Evolutionary conservation across 1,139 yeast species (phyloP), one percentile per base, ranked within the genome.

Genomic region (Blastobotrys indianensis): DNA sequence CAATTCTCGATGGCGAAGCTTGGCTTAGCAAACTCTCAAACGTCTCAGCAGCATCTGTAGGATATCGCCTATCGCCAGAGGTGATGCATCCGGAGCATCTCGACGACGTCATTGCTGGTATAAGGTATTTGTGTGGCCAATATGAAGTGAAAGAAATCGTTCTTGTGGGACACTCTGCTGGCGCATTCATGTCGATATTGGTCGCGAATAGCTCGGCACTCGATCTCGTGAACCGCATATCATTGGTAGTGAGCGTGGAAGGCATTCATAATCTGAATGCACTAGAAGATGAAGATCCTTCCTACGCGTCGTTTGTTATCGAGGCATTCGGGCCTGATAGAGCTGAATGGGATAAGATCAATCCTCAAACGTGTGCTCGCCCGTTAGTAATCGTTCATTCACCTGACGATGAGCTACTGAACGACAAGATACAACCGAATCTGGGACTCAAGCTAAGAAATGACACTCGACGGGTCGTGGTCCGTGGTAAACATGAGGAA

Each of bases 91-190:
- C 95, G 0, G 57, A 51, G 0, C 94, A 85, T 61, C 51, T 82
- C 10, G 45, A 68, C 0, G 95, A 86, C 54, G 77, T 82, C 2
- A 44, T 70, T 1, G 47, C 41, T 0, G 85, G 79, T 0, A 54
- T 85, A 9, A 47, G 57, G 9, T 52, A 56, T n/a, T 52, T 73
- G 4, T 40, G 48, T 13, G 32, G 49, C 9, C 50, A 56, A 16
- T 57, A 57, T 42, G 46, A 50, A 2, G 61, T 79, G 3, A 51
- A 59, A 2, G 53, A 65, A 15, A 51, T 71, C 13, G 67, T 68
- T 49, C 50, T 80, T 5, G 70, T 78, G 4, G 95, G 95, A 0
- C 95, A 87, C 63, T 84, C 94, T 0, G 94, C 82, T 1, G 95
- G 96, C 0, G 87, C 92, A 1, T 80, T 85, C 2, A 60, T 87